A percentile compares a stretch with the other conserved stretches of the same genome.
phyloP scores from a whole-genome alignment of 2,329 filamentous ascomycete species.

The Fusarium pininemorale region DNA sequence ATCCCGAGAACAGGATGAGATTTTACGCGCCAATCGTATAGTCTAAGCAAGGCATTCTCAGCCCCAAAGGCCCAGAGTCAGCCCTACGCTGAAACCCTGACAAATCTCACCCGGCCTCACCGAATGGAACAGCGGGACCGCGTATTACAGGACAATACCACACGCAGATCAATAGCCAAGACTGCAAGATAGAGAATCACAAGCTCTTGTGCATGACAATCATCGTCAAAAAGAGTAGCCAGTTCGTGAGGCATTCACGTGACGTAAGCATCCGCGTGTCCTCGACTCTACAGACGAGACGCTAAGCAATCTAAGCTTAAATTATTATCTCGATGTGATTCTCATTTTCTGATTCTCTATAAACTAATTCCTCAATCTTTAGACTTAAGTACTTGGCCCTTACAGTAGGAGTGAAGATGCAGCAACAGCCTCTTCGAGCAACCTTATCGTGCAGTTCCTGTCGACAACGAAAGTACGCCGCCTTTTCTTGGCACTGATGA shows the following conservation, averaged over 20 bases:
- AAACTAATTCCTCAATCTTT: neutral
- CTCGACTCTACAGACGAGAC: neutral
- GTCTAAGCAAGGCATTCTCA: constrained; percentile 5
- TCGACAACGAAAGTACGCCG: constrained; percentile 13
- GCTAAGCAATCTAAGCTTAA: constrained; percentile 19
- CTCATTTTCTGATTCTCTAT: neutral
- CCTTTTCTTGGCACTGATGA: neutral
- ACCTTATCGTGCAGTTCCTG: constrained; percentile 24
- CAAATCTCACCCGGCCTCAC: neutral
- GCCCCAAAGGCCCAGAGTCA: neutral
- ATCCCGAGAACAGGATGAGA: constrained; percentile 48
- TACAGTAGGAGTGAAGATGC: neutral
- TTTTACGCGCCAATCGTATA: constrained; percentile 38
- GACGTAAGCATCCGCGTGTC: constrained; percentile 3
- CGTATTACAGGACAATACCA: neutral
- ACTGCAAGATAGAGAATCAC: neutral
- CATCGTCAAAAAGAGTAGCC: neutral
- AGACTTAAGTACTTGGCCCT: fast-evolving
- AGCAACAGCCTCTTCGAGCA: neutral
- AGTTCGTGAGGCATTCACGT: neutral
- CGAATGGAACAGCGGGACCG: neutral
- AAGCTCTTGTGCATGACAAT: neutral
- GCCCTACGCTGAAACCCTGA: neutral
- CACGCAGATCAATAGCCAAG: neutral
- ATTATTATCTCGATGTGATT: neutral